phyloP scores from a whole-genome alignment of 23 red algal genomes.

The Gracilaria gracilis region DNA sequence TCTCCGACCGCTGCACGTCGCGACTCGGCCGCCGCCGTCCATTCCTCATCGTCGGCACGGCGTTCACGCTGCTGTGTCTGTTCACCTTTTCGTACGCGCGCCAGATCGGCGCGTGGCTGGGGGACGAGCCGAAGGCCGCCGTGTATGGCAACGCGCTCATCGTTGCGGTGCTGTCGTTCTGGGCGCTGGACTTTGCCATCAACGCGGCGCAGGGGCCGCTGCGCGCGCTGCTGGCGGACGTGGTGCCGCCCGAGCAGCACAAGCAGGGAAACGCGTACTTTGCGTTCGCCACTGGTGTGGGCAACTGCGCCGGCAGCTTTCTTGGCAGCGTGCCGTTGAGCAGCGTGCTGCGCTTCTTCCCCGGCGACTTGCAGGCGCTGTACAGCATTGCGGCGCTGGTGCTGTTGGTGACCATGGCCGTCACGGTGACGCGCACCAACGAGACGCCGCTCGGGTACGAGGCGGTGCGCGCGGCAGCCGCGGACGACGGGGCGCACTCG shows the following conservation, averaged over 20 bases:
- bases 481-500: not conserved
- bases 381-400: slow-evolving; percentile 62
- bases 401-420: slow-evolving; percentile 61
- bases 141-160: slow-evolving; percentile 27
- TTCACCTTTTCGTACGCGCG: slow-evolving; percentile 73
- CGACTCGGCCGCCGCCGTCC: slow-evolving; percentile 79
- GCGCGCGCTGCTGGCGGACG: slow-evolving; percentile 79
- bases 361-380: slow-evolving; percentile 78
- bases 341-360: slow-evolving; percentile 32
- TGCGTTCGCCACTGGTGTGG: slow-evolving; percentile 76
- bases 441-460: slow-evolving; percentile 27
- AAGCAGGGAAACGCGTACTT: slow-evolving; percentile 68
- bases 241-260: slow-evolving; percentile 82
- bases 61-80: slow-evolving; percentile 56
- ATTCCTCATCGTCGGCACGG: slow-evolving; percentile 81
- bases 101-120: slow-evolving; percentile 54
- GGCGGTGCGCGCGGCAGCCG: not conserved
- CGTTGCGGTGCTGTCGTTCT: slow-evolving; percentile 76
- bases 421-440: slow-evolving; percentile 12
- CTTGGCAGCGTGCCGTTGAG: slow-evolving; percentile 58
- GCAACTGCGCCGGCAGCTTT: slow-evolving; percentile 68
- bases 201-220: slow-evolving; percentile 80
- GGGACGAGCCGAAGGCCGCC: slow-evolving; percentile 10
- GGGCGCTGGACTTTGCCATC: slow-evolving; percentile 85
- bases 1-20: slow-evolving; percentile 79